phyloP scores from a whole-genome alignment of 805 yeast genomes.

The Sungouiozyma intestinalis region DNA sequence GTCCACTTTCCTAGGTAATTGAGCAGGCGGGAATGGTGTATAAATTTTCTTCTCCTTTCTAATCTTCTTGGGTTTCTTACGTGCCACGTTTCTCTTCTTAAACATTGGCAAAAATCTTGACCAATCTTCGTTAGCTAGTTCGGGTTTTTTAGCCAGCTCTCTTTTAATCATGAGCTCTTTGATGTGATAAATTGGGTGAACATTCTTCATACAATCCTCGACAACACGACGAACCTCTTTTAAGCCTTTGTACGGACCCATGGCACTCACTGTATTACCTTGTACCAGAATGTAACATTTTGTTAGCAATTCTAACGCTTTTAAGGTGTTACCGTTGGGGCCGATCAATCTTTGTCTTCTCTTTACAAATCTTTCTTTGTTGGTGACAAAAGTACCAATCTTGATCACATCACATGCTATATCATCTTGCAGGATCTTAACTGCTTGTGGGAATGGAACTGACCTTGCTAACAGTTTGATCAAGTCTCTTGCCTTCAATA shows the following conservation, averaged over 20 bases:
- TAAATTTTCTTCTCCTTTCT: constrained; percentile 59
- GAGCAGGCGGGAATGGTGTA: constrained; percentile 99
- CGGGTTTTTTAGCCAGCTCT: constrained; percentile 91
- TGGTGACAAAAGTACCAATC: constrained; percentile 79
- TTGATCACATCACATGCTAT: constrained; percentile 93
- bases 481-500: constrained; percentile 88
- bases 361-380: constrained; percentile 88
- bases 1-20: constrained; percentile 93
- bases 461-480: constrained; percentile 90
- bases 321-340: constrained; percentile 92
- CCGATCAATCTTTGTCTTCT: constrained; percentile 95
- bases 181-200: constrained; percentile 96
- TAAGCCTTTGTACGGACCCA: constrained; percentile 93
- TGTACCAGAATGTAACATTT: constrained; percentile 92
- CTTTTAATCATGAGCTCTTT: constrained; percentile 96
- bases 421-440: constrained; percentile 83
- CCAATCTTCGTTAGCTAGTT: constrained; percentile 94
- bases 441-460: constrained; percentile 94
- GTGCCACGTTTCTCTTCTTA: constrained; percentile 90
- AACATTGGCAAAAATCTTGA: constrained; percentile 90
- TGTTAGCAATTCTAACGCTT: constrained; percentile 91
- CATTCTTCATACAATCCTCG: constrained; percentile 93
- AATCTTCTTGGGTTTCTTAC: constrained; percentile 72
- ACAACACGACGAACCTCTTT: constrained; percentile 89
- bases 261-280: constrained; percentile 92